These are phyloP conservation scores for Podila minutissima DNA, from an alignment of 192 early-diverging fungal species.

Conservation along the genomic window DNA sequence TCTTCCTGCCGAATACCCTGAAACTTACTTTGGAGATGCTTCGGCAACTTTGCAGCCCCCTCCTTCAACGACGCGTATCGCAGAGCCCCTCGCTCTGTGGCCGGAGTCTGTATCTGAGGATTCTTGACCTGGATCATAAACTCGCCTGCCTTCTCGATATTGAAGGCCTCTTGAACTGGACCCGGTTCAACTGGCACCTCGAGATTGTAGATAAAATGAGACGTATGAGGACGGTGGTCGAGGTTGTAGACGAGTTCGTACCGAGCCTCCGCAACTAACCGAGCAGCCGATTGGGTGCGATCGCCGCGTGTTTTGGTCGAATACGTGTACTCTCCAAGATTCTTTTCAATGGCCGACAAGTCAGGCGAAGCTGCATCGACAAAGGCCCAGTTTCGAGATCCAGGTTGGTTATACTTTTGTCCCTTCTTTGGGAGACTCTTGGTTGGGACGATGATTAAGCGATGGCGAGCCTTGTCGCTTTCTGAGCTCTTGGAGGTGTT, in stretches of 20 bases:
- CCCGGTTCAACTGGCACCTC: conserved; percentile 12
- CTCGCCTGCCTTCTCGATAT: conserved; percentile 9
- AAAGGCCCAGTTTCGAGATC: conserved; percentile 21
- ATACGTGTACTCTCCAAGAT: conserved; percentile 13
- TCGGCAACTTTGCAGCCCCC: conserved; percentile 13
- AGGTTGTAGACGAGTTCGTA: conserved; percentile 12
- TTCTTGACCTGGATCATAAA: conserved; percentile 32
- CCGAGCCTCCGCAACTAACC: conserved; percentile 19
- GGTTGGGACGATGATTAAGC: conserved; percentile 8
- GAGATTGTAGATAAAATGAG: conserved; percentile 19
- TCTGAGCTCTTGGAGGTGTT: background rate
- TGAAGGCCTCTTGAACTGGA: conserved; percentile 12
- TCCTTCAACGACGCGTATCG: conserved; percentile 17
- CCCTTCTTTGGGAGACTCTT: conserved; percentile 7
- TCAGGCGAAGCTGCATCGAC: conserved; percentile 11
- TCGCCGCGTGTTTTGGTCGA: conserved; percentile 29
- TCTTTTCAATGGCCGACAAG: background rate
- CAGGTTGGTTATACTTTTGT: background rate
- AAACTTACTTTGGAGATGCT: conserved; percentile 26
- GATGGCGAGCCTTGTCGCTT: background rate
- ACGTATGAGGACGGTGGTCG: background rate
- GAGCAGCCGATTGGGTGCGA: conserved; percentile 12
- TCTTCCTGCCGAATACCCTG: conserved; percentile 12
- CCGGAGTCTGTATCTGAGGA: conserved; percentile 17
- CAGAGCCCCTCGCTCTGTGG: background rate